Evolutionary conservation across 306 rosid genomes (phyloP), one percentile per base, ranked within the genome.

Genomic region (Vigna trinervia): DNA sequence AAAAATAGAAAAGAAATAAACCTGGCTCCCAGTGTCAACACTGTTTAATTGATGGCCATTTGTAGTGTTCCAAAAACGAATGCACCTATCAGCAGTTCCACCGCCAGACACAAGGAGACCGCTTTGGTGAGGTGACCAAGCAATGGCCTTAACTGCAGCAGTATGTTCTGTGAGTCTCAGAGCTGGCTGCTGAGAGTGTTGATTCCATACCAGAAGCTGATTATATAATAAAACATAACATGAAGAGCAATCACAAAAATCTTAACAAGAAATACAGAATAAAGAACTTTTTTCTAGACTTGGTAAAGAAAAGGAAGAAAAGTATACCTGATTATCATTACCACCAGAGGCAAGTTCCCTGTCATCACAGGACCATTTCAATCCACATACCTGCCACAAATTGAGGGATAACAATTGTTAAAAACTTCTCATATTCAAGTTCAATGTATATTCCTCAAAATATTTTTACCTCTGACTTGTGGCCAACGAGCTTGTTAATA

Each of bases 321-420:
- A 23, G 11, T 12, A 51, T 77, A 92, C 99, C 93, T 96, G 99
- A 75, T 93, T 96, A 89, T 96, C 99, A 88, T 96, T 96, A 63
- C 99, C 99, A 71, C 99, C 99, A 4, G 99, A 96, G 59, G 99
- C 99, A 73, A 96, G 98, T 73, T 96, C 98, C 64, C 97, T 88
- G 85, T 96, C 99, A 82, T 96, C 99, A 54, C 83, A 81, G 73
- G 98, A 96, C 99, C 99, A 96, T 87, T 93, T 96, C 73, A 96
- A 85, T n/a, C 99, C 99, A 76, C 97, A 94, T 45, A 94, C 83
- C 84, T 89, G 84, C 62, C 63, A 58, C 76, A 78, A 70, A 69
- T 62, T 74, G 47, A 43, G 70, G 65, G 46, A 51, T 20, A 70
- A 58, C 30, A 66, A 20, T 10, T 53, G 5, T 26, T 59, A 75